These are phyloP conservation scores for Calocera cornea DNA, from an alignment of 768 basidiomycete species.

Conservation along the genomic window DNA sequence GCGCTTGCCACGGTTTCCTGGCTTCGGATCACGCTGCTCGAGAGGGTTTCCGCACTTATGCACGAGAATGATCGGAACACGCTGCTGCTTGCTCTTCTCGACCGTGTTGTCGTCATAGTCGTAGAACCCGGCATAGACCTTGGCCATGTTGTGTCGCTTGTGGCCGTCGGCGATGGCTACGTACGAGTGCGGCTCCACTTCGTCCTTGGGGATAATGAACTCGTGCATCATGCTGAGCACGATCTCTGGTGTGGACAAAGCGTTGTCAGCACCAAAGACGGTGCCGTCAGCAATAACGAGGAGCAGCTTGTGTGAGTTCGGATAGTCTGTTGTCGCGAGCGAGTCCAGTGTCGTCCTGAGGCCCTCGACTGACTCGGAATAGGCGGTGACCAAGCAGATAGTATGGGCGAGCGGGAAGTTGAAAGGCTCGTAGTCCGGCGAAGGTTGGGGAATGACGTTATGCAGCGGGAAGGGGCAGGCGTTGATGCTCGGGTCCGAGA, in stretches of 20 bases:
- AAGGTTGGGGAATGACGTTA: conserved; percentile 85
- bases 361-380: conserved; percentile 94
- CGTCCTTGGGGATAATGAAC: conserved; percentile 58
- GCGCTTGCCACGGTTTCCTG: conserved; percentile 97
- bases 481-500: conserved; percentile 31
- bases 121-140: conserved; percentile 96
- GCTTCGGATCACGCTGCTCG: conserved; percentile 79
- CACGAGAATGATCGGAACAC: conserved; percentile 88
- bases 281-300: conserved; percentile 95
- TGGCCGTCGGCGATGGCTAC: conserved; percentile 99
- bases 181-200: conserved; percentile 89
- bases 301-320: conserved; percentile 92
- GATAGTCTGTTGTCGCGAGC: conserved; percentile 94
- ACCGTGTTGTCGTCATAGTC: conserved; percentile 82
- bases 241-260: conserved; percentile 84
- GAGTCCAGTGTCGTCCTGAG: conserved; percentile 96
- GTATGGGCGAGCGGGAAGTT: conserved; percentile 88
- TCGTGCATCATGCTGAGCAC: conserved; percentile 96
- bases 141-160: conserved; percentile 98
- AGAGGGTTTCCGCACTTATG: conserved; percentile 91
- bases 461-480: conserved; percentile 87
- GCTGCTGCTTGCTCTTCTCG: conserved; percentile 87
- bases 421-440: conserved; percentile 85
- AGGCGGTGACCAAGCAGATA: conserved; percentile 94
- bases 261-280: conserved; percentile 91